These are phyloP conservation scores for Lecanosticta acicola DNA, from an alignment of 2,329 filamentous ascomycete genomes.

Conservation along the genomic window DNA sequence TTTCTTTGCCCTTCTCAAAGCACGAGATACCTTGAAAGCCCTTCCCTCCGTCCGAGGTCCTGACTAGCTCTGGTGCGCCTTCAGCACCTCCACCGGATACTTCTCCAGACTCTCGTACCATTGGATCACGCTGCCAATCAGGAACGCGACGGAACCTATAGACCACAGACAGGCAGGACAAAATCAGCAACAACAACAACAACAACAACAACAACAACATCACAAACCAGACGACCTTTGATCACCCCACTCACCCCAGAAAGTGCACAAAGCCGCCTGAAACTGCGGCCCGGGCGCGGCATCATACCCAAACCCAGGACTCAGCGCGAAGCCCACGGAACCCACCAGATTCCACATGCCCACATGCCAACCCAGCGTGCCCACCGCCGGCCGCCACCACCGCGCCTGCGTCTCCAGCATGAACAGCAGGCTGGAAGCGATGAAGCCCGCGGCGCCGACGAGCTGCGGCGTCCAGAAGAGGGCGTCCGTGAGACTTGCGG, in stretches of 20 bases:
- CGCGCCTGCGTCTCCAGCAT: slow-evolving; percentile 27
- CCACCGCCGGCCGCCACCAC: slow-evolving; percentile 22
- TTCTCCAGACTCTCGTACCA: slow-evolving; percentile 24
- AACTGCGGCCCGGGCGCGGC: slow-evolving; percentile 22
- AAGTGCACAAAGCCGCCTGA: slow-evolving; percentile 21
- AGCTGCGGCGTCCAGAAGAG: slow-evolving; percentile 27
- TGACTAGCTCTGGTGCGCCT: background rate
- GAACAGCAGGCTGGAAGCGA: slow-evolving; percentile 76
- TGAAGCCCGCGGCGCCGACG: slow-evolving; percentile 65
- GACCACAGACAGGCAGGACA: background rate
- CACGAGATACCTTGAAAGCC: background rate
- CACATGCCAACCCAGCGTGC: slow-evolving; percentile 26
- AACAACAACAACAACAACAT: too few relatives aligned
- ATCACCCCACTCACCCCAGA: slow-evolving; percentile 17
- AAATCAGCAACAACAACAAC: background rate
- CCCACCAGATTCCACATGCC: slow-evolving; percentile 26
- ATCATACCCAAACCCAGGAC: slow-evolving; percentile 26
- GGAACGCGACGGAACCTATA: slow-evolving; percentile 25
- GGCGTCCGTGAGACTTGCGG: slow-evolving; percentile 10
- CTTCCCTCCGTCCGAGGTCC: background rate
- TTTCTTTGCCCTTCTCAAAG: too few relatives aligned
- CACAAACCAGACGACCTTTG: background rate
- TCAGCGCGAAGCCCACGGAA: slow-evolving; percentile 24
- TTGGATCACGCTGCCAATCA: slow-evolving; percentile 26
- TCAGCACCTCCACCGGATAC: background rate